phyloP scores from a whole-genome alignment of 2,329 filamentous ascomycete genomes.

The Incumbomyces delicatus region DNA sequence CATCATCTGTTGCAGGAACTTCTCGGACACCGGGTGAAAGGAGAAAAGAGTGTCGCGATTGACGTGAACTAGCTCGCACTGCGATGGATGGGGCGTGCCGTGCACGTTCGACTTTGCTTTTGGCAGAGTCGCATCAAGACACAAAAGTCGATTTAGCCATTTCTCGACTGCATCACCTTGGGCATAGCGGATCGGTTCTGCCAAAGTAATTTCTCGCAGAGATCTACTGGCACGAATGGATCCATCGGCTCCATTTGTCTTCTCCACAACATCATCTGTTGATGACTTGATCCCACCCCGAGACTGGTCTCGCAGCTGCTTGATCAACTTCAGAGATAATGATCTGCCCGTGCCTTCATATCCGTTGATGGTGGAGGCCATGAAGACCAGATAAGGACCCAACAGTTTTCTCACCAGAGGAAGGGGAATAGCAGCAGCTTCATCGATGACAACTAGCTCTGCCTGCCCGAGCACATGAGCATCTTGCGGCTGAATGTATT shows the following conservation, averaged over 20 bases:
- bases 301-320: conserved; percentile 90
- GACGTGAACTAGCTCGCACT: conserved; percentile 86
- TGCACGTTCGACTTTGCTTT: conserved; percentile 61
- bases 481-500: conserved; percentile 96
- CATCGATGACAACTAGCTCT: conserved; percentile 90
- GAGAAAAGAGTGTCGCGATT: conserved; percentile 97
- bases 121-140: conserved; percentile 83
- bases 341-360: conserved; percentile 96
- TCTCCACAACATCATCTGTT: conserved; percentile 62
- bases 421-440: conserved; percentile 90
- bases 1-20: conserved; percentile 97
- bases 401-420: conserved; percentile 88
- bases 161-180: conserved; percentile 85
- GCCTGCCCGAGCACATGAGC: conserved; percentile 90
- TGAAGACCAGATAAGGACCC: conserved; percentile 95
- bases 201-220: conserved; percentile 81
- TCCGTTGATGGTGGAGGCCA: conserved; percentile 98
- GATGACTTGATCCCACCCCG: conserved; percentile 49
- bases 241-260: conserved; percentile 64
- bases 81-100: conserved; percentile 79
- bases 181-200: conserved; percentile 89
- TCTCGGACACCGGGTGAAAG: conserved; percentile 93
- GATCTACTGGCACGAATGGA: conserved; percentile 55
- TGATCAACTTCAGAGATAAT: conserved; percentile 89
- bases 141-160: conserved; percentile 91